phyloP scores from a whole-genome alignment of 2,329 filamentous ascomycete species.

The Shiraia sp. region DNA sequence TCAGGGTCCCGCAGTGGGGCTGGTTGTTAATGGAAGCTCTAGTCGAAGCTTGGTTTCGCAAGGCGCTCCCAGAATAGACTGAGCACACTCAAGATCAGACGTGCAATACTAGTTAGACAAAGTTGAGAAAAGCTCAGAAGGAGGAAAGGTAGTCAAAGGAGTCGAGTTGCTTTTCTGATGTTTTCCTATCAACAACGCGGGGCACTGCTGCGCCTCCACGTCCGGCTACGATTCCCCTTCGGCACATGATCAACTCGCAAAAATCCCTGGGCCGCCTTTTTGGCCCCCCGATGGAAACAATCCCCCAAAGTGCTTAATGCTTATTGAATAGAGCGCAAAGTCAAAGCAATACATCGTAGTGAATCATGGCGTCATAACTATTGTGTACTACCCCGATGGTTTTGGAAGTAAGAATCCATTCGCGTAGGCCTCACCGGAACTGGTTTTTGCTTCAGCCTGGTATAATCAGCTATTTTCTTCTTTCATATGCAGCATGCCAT shows the following conservation, averaged over 20 bases:
- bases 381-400: not conserved
- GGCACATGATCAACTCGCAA: constrained; percentile 5
- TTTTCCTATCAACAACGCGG: constrained; percentile 3
- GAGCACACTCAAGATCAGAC: not conserved
- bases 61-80: not conserved
- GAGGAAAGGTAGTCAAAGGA: constrained; percentile 1
- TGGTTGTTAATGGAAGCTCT: constrained; percentile 1
- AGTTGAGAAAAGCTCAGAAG: not conserved
- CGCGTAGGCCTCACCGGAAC: constrained; percentile 27
- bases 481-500: not conserved
- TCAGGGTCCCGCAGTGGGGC: constrained; percentile 21
- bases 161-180: constrained; percentile 9
- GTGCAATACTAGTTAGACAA: not conserved
- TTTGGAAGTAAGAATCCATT: constrained; percentile 38
- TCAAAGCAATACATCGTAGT: not conserved
- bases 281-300: constrained; percentile 1
- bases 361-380: not conserved
- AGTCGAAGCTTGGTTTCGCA: constrained; percentile 7
- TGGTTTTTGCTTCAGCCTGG: constrained; percentile 32
- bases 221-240: constrained; percentile 8
- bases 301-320: not conserved
- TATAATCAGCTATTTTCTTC: constrained; percentile 10
- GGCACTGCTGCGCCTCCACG: constrained; percentile 19
- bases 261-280: no score
- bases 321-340: not conserved